Evolutionary conservation across 805 yeast species (phyloP).

Genomic region (Candida nanaspora): DNA sequence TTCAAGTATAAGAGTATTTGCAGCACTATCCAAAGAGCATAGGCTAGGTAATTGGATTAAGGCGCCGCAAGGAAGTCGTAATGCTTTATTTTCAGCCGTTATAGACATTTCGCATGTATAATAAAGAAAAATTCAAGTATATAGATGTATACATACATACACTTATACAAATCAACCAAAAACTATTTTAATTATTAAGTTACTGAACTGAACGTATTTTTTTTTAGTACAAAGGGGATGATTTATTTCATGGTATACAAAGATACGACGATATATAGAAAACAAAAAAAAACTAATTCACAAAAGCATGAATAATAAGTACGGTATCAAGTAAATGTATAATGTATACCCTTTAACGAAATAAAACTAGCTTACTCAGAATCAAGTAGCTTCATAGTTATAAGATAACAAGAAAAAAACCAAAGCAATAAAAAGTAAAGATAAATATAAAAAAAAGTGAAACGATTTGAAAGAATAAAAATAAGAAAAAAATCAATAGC

Average conservation of each 20-base stretch:
- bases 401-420: background rate
- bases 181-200: too few species aligned
- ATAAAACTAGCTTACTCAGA: background rate
- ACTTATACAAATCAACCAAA: too few species aligned
- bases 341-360: too few species aligned
- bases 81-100: conserved; percentile 56
- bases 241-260: too few species aligned
- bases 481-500: background rate
- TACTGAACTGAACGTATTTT: too few species aligned
- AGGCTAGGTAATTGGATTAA: conserved; percentile 82
- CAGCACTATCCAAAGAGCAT: conserved; percentile 77
- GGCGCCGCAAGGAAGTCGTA: conserved; percentile 58
- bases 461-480: background rate
- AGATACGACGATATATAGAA: too few species aligned
- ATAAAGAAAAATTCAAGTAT: background rate
- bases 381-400: background rate
- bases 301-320: too few species aligned
- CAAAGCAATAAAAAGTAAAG: background rate
- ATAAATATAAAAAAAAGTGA: background rate
- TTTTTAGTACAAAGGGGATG: too few species aligned
- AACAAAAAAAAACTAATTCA: too few species aligned
- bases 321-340: too few species aligned
- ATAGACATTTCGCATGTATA: conserved; percentile 24
- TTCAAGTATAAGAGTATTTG: conserved; percentile 49
- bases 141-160: too few species aligned